phyloP scores from a whole-genome alignment of 169 alveolate species.

The Cryptosporidium ryanae region DNA sequence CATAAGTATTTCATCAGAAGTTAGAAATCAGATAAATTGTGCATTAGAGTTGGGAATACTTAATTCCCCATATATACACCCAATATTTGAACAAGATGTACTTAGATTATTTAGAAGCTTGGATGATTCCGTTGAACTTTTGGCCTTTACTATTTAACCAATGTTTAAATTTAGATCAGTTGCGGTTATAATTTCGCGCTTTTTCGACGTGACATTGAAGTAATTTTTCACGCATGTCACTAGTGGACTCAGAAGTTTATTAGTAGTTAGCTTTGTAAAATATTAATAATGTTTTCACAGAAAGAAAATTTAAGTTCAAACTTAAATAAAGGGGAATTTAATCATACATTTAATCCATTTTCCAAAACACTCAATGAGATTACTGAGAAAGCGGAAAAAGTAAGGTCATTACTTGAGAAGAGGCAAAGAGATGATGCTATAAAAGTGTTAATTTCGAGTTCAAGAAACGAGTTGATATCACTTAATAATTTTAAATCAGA shows the following conservation, averaged over 20 bases:
- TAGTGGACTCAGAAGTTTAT: conserved; percentile 23
- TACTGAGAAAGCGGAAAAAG: conserved; percentile 62
- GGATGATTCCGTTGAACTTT: conserved; percentile 47
- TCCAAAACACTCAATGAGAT: conserved; percentile 8
- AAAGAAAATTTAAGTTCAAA: conserved; percentile 24
- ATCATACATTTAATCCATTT: neutral
- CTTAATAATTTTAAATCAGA: conserved; percentile 19
- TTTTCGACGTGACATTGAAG: conserved; percentile 56
- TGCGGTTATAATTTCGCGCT: conserved; percentile 3
- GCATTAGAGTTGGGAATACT: conserved; percentile 41
- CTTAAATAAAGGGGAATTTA: neutral
- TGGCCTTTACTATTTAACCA: neutral
- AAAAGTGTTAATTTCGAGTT: conserved; percentile 9
- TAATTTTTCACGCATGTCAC: conserved; percentile 22
- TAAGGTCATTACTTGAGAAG: conserved; percentile 46
- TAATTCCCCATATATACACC: conserved; percentile 48
- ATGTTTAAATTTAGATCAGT: conserved; percentile 22
- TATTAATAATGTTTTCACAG: conserved; percentile 7
- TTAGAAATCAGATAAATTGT: conserved; percentile 37
- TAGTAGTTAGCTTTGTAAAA: too few species aligned
- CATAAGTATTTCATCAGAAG: conserved; percentile 9
- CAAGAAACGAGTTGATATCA: conserved; percentile 8
- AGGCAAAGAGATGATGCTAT: conserved; percentile 29
- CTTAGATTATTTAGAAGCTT: conserved; percentile 14
- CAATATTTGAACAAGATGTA: conserved; percentile 37